Base-by-base conservation (phyloP, 139 green algal genomes). In the Ettlia oleoabundans region DNA sequence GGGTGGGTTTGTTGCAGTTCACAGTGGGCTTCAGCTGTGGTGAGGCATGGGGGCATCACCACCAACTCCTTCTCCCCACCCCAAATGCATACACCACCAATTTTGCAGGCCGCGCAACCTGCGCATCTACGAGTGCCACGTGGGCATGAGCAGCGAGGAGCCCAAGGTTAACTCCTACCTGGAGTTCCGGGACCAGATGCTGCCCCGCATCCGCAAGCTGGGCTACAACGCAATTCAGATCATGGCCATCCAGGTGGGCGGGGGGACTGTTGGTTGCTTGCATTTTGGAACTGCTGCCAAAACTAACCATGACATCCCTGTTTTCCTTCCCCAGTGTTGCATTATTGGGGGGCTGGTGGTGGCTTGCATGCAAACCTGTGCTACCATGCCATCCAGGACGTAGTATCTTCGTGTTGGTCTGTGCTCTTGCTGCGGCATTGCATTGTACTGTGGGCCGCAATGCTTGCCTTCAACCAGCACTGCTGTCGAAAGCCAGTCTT, bases 171-270 rank as follows among this genome's bases (percentile, higher is more conserved):
- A 98, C 91, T 93, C 84, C 78, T 99, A 99, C 91, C 35, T 91
- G 8, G 97, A 99, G 85, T 99, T 99, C 91, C 86, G 84, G 43
- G 83, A 91, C 38, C 90, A 98, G 40, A 92, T 99, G 89, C 89
- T 99, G 69, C 97, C 97, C 22, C 95, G 97, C 86, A 98, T 99
- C 82, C 90, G 41, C 35, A 85, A 77, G 51, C 83, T 96, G 76
- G 97, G 97, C 33, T 99, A 99, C 93, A 99, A 99, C 89, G 90
- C 95, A n/a, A 96, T 99, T 84, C 97, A 99, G 91, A 96, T 99
- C 89, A 99, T 99, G 97, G 97, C 97, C 58, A 92, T 99, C 75
- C 73, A 80, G 73, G 73, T 51, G 33, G 1, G 70, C 62, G 13
- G 3, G n/a, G n/a, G n/a, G n/a, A 38, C 62, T 68, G 62, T n/a